These are phyloP conservation scores for Talaromyces marneffei DNA, from an alignment of 2,329 filamentous ascomycete species.

Conservation along the genomic window DNA sequence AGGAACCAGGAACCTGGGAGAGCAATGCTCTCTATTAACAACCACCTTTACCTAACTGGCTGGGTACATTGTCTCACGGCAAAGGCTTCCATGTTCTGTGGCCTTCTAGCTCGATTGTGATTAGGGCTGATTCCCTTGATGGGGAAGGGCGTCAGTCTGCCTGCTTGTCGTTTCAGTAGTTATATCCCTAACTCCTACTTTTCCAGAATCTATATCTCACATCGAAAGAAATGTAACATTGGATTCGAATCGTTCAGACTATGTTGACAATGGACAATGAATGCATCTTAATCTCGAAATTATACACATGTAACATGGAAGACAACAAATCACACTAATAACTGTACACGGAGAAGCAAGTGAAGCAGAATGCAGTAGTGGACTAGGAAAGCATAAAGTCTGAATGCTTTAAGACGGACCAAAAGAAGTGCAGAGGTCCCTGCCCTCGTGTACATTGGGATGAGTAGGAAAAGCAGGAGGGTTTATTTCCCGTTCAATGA, in stretches of 20 bases:
- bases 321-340: constrained; percentile 5
- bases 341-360: constrained; percentile 5
- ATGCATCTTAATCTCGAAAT: constrained; percentile 9
- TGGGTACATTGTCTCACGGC: no score
- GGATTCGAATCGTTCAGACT: constrained; percentile 1
- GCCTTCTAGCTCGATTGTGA: not conserved
- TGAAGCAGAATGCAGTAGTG: not conserved
- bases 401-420: not conserved
- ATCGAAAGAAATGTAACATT: not conserved
- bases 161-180: not conserved
- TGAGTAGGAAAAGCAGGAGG: no score
- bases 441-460: not conserved
- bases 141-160: not conserved
- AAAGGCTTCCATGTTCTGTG: no score
- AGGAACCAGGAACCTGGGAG: not conserved
- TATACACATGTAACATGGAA: not conserved
- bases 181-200: not conserved
- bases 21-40: no score
- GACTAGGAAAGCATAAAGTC: not conserved
- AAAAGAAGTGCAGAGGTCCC: not conserved
- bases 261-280: constrained; percentile 7
- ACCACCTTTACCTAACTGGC: no score
- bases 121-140: not conserved
- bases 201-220: not conserved
- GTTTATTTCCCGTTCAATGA: constrained; percentile 25